Evolutionary conservation across 1,284 basidiomycete genomes (phyloP).

Genomic region (Golubevia sp.): DNA sequence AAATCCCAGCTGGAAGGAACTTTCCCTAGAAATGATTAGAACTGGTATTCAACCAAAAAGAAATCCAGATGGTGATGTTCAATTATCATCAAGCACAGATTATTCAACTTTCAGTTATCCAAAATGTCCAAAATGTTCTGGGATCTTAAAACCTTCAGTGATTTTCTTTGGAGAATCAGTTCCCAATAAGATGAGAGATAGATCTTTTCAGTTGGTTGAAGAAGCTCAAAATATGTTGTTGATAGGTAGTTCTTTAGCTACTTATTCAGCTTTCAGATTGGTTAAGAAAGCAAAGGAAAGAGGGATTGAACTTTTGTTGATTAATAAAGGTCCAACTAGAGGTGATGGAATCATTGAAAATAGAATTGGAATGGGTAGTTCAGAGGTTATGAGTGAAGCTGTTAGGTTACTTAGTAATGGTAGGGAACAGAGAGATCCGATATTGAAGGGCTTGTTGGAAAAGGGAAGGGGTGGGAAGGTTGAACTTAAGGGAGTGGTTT

Average conservation of each 20-base stretch:
- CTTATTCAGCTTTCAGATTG: conserved; percentile 56
- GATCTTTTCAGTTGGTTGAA: conserved; percentile 27
- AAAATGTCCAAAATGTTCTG: conserved; percentile 53
- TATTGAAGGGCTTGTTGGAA: conserved; percentile 25
- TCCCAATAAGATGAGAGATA: conserved; percentile 30
- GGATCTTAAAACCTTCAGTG: conserved; percentile 55
- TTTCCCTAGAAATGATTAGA: conserved; percentile 29
- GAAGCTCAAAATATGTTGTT: conserved; percentile 37
- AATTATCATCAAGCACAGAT: conserved; percentile 22
- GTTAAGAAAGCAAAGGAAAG: conserved; percentile 49
- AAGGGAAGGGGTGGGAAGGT: conserved; percentile 12
- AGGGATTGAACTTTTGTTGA: conserved; percentile 19
- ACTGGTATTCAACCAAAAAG: conserved; percentile 43
- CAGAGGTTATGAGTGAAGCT: conserved; percentile 39
- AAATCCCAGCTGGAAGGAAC: conserved; percentile 53
- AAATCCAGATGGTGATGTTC: conserved; percentile 60
- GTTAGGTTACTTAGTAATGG: conserved; percentile 2
- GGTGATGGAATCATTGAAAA: conserved; percentile 36
- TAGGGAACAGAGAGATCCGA: conserved; percentile 22
- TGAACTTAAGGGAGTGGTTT: no score
- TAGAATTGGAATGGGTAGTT: conserved; percentile 48
- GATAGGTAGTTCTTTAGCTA: conserved; percentile 53
- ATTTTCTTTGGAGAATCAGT: conserved; percentile 60
- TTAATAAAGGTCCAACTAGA: conserved; percentile 55
- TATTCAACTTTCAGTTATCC: conserved; percentile 54